Evolutionary conservation across 345 rosid genomes (phyloP).

Genomic region (Mallotus nudiflorus): DNA sequence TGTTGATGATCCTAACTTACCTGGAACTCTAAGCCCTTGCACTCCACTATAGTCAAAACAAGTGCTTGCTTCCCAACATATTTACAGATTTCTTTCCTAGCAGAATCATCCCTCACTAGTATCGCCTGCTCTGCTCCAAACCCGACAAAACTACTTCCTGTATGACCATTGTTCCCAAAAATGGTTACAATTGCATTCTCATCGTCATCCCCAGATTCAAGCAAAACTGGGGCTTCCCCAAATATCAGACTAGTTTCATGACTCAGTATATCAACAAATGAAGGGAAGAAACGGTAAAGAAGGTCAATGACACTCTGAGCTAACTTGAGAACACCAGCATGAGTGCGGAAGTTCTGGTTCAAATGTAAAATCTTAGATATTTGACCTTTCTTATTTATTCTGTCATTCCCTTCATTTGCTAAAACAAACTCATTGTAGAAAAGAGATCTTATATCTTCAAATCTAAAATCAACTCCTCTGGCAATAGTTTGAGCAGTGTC

Average conservation of each 20-base stretch:
- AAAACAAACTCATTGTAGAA: constrained; percentile 45
- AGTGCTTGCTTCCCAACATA: constrained; percentile 53
- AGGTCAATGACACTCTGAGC: constrained; percentile 56
- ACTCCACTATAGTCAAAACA: constrained; percentile 43
- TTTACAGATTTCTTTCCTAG: constrained; percentile 27
- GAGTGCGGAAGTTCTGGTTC: constrained; percentile 57
- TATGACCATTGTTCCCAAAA: constrained; percentile 36
- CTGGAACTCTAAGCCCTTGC: constrained; percentile 63
- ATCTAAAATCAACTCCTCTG: constrained; percentile 49
- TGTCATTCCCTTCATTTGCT: constrained; percentile 2
- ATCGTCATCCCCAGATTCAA: constrained; percentile 33
- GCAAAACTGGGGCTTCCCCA: constrained; percentile 54
- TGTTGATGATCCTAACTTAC: constrained; percentile 14
- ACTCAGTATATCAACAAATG: constrained; percentile 35
- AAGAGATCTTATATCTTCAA: constrained; percentile 48
- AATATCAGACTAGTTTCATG: constrained; percentile 40
- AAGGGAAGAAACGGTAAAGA: constrained; percentile 44
- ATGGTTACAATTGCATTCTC: constrained; percentile 42
- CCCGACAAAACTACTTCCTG: constrained; percentile 27
- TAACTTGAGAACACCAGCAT: constrained; percentile 47
- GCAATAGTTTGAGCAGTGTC: constrained; percentile 56
- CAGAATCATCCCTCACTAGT: constrained; percentile 44
- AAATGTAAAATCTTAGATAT: constrained; percentile 38
- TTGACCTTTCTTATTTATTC: constrained; percentile 40
- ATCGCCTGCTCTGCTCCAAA: constrained; percentile 59